Base-by-base conservation (phyloP, 768 basidiomycete genomes). In the Russula vinacea region DNA sequence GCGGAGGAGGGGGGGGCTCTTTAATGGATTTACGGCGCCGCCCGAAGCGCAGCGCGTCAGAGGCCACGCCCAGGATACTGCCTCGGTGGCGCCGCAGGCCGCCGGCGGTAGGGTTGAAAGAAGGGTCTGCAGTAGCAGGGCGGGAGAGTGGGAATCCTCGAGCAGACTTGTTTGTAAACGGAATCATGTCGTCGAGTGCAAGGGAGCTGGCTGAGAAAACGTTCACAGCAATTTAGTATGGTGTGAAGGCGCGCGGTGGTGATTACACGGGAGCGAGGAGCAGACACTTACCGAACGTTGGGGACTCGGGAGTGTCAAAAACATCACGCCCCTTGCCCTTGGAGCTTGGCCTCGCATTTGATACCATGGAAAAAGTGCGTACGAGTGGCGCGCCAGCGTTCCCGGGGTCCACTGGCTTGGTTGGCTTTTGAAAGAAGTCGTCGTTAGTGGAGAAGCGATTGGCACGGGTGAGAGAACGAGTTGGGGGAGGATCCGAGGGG, bases 51-150 rank as follows among this genome's bases (percentile, higher is more conserved):
- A 72, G 55, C 5, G 71, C 71, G 52, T 72, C 71, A 0, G 71
- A 71, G 22, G 71, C 71, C 0, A 62, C 70, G 35, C 67, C 68
- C 2, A 72, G 57, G 35, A 72, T 67, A 47, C 71, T 71, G 47
- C 67, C 64, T n/a, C 71, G 66, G 40, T 68, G 55, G 19, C 66
- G 61, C 33, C 66, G 58, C 19, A 44, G 57, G 1, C 32, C 32
- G 5, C 29, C 19, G 24, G 44, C 22, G 56, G 59, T 57, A 14
- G 54, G 67, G 8, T 29, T 55, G 0, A 55, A 39, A 39, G 24
- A 39, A 51, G 65, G 11, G 49, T 64, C 56, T 39, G 64, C 58
- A 37, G 64, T 58, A 40, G 56, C 11, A 44, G 66, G 56, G 56
- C 65, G 64, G 49, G 66, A 29, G 56, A 59, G 32, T 22, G 50